These are phyloP conservation scores for Eucalyptus leucophloia DNA, from an alignment of 345 rosid genomes.

Conservation along the genomic window DNA sequence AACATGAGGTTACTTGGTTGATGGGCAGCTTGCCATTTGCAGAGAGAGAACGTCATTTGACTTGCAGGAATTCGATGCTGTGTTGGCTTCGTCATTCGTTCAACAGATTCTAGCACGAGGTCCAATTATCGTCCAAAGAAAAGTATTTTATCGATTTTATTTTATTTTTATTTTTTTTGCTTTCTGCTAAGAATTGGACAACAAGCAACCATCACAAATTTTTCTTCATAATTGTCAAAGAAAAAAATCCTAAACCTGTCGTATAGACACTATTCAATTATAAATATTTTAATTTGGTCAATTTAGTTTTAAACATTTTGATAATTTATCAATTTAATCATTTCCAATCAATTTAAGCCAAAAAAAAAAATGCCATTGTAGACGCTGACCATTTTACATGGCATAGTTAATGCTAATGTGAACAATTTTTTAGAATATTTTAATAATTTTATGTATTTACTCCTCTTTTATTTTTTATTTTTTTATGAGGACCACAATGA, in stretches of 20 bases:
- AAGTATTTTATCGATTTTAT: neutral
- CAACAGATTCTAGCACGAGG: neutral
- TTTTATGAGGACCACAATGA: neutral
- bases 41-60: neutral
- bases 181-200: neutral
- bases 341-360: neutral
- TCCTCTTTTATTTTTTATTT: neutral
- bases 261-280: neutral
- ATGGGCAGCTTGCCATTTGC: neutral
- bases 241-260: rapidly evolving
- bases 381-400: neutral
- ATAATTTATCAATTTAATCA: neutral
- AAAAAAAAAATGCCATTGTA: neutral
- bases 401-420: rapidly evolving
- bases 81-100: neutral
- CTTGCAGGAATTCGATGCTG: neutral
- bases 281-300: neutral
- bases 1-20: neutral
- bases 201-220: neutral
- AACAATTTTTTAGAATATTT: neutral
- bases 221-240: neutral
- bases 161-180: neutral
- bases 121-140: neutral
- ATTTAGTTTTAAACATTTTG: neutral
- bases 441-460: neutral